These are phyloP conservation scores for Chrysochromulina tobinii DNA, from an alignment of 78 protist genomes.

Conservation along the genomic window DNA sequence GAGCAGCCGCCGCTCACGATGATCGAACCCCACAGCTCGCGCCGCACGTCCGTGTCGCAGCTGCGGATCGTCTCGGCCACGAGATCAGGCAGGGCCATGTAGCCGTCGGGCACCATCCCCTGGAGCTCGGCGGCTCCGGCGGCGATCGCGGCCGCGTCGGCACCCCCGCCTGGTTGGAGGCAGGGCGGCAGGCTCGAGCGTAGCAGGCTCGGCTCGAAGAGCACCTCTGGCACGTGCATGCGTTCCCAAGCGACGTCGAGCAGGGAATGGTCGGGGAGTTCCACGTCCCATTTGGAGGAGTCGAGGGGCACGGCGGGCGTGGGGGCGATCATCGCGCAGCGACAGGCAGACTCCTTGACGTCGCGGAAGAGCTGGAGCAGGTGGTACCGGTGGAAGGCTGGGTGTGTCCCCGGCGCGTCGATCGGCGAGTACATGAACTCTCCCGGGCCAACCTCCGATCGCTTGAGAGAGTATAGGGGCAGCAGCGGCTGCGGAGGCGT, in stretches of 20 bases:
- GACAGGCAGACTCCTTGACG: neutral
- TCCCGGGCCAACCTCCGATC: neutral
- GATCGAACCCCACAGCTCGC: slow-evolving; percentile 48
- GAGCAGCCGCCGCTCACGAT: slow-evolving; percentile 76
- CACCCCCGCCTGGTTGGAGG: neutral
- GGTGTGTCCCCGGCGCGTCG: neutral
- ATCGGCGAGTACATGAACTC: neutral
- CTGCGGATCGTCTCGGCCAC: slow-evolving; percentile 28
- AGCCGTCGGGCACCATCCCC: neutral
- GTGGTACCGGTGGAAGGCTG: neutral
- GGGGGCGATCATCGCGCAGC: slow-evolving; percentile 4
- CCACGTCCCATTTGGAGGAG: neutral
- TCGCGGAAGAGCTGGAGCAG: neutral
- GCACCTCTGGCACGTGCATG: slow-evolving; percentile 51
- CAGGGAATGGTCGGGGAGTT: slow-evolving; percentile 7
- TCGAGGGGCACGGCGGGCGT: neutral
- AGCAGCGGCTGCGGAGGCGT: neutral
- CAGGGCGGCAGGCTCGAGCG: neutral
- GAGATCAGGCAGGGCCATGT: slow-evolving; percentile 15
- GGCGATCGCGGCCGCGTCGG: neutral
- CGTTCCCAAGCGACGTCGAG: slow-evolving; percentile 34
- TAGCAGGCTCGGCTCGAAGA: slow-evolving; percentile 52
- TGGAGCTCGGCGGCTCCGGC: neutral
- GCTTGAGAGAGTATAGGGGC: neutral
- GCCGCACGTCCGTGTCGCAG: slow-evolving; percentile 56